Conservation (phyloP, 129 eudicot genomes). For the Deinandra increscens region DNA sequence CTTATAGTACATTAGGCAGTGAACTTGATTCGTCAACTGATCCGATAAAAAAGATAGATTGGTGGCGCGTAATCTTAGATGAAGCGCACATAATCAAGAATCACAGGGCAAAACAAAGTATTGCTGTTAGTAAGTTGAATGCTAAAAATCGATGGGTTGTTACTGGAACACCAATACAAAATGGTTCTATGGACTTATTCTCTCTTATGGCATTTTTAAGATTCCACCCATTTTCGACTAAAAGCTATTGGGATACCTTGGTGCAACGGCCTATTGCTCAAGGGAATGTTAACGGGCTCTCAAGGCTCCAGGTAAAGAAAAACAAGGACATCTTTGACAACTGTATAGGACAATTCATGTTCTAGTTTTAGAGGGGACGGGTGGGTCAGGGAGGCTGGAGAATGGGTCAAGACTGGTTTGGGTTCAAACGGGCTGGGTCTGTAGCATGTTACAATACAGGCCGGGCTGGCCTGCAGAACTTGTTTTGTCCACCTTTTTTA, state of each 20-base stretch:
- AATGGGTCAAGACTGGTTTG: background rate
- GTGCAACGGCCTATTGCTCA: slow-evolving; percentile 72
- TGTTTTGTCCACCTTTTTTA: background rate
- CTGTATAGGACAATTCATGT: too few relatives aligned
- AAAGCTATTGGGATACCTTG: slow-evolving; percentile 71
- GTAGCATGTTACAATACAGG: too few relatives aligned
- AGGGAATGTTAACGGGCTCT: slow-evolving; percentile 59
- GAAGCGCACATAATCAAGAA: slow-evolving; percentile 93
- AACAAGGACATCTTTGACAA: too few relatives aligned
- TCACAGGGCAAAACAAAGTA: slow-evolving; percentile 53
- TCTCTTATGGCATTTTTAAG: slow-evolving; percentile 75
- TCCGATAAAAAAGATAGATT: slow-evolving; percentile 64
- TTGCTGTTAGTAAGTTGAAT: slow-evolving; percentile 56
- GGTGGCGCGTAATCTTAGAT: slow-evolving; percentile 90
- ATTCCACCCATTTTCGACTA: slow-evolving; percentile 73
- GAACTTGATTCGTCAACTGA: slow-evolving; percentile 37
- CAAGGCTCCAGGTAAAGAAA: slow-evolving; percentile 69
- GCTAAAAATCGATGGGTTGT: slow-evolving; percentile 87
- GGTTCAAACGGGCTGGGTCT: background rate
- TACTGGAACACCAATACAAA: slow-evolving; percentile 92
- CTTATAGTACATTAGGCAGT: slow-evolving; percentile 62
- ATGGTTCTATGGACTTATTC: slow-evolving; percentile 73
- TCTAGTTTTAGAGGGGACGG: background rate
- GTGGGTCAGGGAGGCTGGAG: background rate
- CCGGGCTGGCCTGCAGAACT: background rate